These are phyloP conservation scores for Eimeria praecox DNA, from an alignment of 169 alveolate species.

Conservation along the genomic window DNA sequence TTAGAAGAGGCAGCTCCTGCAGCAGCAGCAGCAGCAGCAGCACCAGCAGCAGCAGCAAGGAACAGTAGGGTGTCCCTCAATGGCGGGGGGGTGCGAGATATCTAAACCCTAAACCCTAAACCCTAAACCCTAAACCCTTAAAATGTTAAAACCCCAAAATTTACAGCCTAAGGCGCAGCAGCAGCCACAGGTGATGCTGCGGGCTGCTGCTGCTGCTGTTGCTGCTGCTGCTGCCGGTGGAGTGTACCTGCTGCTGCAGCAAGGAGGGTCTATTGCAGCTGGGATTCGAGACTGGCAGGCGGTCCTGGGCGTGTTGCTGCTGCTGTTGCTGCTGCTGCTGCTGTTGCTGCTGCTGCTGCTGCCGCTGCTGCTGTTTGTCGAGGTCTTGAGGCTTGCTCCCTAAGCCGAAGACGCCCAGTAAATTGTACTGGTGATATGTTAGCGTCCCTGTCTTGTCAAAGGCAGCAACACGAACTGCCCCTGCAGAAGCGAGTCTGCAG, in stretches of 20 bases:
- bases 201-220: not conserved
- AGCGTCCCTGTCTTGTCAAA: slow-evolving; percentile 99
- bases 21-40: slow-evolving; percentile 23
- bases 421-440: slow-evolving; percentile 95
- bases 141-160: too few species aligned
- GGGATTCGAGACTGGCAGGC: not conserved
- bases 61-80: not conserved
- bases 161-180: not conserved
- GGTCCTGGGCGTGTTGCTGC: not conserved
- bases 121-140: not conserved
- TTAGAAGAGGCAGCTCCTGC: slow-evolving; percentile 86
- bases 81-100: not conserved
- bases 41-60: slow-evolving; percentile 12
- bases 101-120: not conserved
- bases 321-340: slow-evolving; percentile 35
- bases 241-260: slow-evolving; percentile 19
- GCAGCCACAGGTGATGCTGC: not conserved
- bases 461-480: slow-evolving; percentile 91
- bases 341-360: not conserved
- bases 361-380: slow-evolving; percentile 14
- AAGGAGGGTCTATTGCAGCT: slow-evolving; percentile 13
- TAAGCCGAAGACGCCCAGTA: slow-evolving; percentile 89
- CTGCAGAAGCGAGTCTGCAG: slow-evolving; percentile 55
- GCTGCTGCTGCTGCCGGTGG: not conserved
- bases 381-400: slow-evolving; percentile 29